Percentiles rank a stretch among this genome's conserved stretches.
Conservation (phyloP, 106 monocot species). For the Dendrobium officinale region DNA sequence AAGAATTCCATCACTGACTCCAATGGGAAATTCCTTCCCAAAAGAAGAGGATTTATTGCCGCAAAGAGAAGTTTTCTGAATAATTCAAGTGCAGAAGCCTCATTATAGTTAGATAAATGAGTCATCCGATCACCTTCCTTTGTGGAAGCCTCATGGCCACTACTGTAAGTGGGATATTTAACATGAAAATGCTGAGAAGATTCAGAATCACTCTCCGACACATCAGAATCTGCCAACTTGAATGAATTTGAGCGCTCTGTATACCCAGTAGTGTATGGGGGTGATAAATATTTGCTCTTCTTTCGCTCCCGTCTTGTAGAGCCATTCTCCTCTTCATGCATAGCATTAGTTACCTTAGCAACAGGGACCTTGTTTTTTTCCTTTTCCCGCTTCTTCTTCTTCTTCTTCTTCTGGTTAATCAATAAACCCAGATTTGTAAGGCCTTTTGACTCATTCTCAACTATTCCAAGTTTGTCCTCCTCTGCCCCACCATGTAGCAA, state of each 20-base stretch:
- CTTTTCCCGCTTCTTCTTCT: neutral
- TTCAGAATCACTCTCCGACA: slow-evolving; percentile 3
- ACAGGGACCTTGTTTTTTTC: neutral
- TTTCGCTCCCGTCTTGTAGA: slow-evolving; percentile 4
- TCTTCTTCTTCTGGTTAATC: neutral
- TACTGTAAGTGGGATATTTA: neutral
- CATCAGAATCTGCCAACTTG: neutral
- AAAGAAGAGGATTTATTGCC: slow-evolving; percentile 5
- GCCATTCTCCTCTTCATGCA: neutral
- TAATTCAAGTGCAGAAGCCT: neutral
- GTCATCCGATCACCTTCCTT: neutral
- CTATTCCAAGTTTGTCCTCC: neutral
- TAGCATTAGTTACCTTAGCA: neutral
- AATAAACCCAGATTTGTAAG: neutral
- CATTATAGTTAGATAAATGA: neutral
- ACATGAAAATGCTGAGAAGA: neutral
- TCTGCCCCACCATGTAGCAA: neutral
- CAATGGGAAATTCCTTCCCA: neutral
- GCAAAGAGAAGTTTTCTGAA: neutral
- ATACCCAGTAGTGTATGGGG: slow-evolving; percentile 12
- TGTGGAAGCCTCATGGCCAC: neutral
- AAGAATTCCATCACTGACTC: slow-evolving; percentile 5
- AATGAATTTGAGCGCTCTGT: slow-evolving; percentile 3
- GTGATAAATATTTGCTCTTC: slow-evolving; percentile 12
- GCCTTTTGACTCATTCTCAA: neutral